A percentile compares a stretch with the other conserved stretches of the same genome.
Conservation (phyloP, 495 filamentous ascomycete genomes). For the Umbilicaria muhlenbergii region DNA sequence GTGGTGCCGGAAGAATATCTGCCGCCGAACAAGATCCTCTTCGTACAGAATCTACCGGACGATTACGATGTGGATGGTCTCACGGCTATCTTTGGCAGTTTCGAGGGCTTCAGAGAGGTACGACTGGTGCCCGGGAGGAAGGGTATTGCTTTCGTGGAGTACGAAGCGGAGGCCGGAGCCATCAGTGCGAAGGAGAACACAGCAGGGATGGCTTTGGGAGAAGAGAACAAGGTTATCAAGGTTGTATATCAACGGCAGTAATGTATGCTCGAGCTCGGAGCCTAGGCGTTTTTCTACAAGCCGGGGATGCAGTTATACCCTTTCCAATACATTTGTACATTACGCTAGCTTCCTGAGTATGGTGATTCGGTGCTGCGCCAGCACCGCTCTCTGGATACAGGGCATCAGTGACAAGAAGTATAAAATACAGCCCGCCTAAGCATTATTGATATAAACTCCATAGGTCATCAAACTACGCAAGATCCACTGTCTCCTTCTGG, state of each 20-base stretch:
- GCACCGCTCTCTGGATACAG: not conserved
- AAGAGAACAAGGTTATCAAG: conserved; percentile 51
- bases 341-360: too few relatives aligned
- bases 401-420: not conserved
- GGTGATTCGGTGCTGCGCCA: not conserved
- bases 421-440: not conserved
- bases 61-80: conserved; percentile 70
- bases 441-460: conserved; percentile 13
- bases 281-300: not conserved
- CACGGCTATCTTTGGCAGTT: conserved; percentile 66
- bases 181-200: conserved; percentile 93
- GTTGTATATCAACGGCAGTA: conserved; percentile 88
- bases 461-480: conserved; percentile 4
- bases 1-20: conserved; percentile 94
- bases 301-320: not conserved
- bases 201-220: conserved; percentile 72
- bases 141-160: conserved; percentile 94
- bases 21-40: conserved; percentile 94
- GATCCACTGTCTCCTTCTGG: not conserved
- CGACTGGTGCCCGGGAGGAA: conserved; percentile 72
- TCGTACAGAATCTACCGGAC: conserved; percentile 84
- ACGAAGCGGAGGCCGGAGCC: conserved; percentile 74
- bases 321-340: not conserved
- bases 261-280: conserved; percentile 1
- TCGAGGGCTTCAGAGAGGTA: conserved; percentile 90